Conservation (phyloP, 371 early-diverging fungal genomes). For the Choanephora cucurbitarum region DNA sequence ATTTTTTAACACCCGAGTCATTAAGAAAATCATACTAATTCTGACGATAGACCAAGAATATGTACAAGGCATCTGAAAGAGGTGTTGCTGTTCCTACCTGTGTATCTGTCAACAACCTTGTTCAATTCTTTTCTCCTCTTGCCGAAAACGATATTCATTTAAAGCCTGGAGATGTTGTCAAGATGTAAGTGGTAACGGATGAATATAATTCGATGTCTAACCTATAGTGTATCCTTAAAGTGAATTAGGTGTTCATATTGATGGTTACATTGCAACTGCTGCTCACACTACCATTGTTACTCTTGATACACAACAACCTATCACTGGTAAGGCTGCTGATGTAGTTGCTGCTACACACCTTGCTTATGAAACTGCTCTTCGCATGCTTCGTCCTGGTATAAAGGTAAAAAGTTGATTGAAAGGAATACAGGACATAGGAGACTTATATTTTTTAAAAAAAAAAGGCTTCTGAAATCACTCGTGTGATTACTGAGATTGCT, state of each 20-base stretch:
- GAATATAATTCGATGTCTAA: too few species aligned
- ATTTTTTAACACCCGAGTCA: too few species aligned
- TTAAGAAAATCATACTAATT: neutral
- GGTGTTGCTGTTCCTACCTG: constrained; percentile 89
- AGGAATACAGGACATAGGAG: neutral
- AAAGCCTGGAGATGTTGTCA: constrained; percentile 82
- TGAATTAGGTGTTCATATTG: constrained; percentile 92
- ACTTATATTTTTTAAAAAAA: constrained; percentile 18
- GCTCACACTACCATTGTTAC: constrained; percentile 86
- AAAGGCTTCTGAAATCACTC: constrained; percentile 73
- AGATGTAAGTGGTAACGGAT: constrained; percentile 82
- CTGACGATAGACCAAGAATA: constrained; percentile 60
- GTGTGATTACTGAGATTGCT: constrained; percentile 76
- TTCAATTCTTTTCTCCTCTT: constrained; percentile 78
- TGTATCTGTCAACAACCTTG: constrained; percentile 78
- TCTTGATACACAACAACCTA: constrained; percentile 59
- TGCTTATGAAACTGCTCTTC: constrained; percentile 77
- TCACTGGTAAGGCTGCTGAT: constrained; percentile 77
- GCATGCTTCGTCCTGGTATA: constrained; percentile 82
- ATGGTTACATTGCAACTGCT: constrained; percentile 88
- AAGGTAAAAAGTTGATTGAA: constrained; percentile 27
- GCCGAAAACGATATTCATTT: constrained; percentile 58
- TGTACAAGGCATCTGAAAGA: constrained; percentile 73
- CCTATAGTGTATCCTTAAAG: constrained; percentile 27
- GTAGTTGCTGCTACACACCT: constrained; percentile 81